Evolutionary conservation across 2,329 filamentous ascomycete genomes (phyloP), one percentile per base, ranked within the genome.

Genomic region (Leptographium flavum): DNA sequence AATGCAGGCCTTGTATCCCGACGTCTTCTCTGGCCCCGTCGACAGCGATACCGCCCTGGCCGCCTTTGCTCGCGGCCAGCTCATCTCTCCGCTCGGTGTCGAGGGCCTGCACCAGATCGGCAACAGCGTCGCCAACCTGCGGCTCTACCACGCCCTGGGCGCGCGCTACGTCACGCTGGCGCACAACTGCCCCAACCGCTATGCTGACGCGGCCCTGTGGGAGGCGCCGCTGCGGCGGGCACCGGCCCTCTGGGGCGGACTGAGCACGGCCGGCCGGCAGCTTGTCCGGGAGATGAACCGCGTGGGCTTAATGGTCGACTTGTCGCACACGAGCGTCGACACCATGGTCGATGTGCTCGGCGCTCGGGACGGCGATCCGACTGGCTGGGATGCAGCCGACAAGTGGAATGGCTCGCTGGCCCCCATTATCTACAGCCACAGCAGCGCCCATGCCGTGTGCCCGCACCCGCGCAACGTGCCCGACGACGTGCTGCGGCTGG

Each of bases 31-130:
- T 1, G 71, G 73, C 0, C 66, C 45, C 39, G 61, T 73, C 0
- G 73, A 79, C 55, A 76, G 76, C 52, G 68, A 67, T 40, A 71
- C 73, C 27, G 84, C 83, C 4, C 57, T 79, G 32, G 58, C 68
- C 2, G 76, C 77, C 23, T 84, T 84, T 59, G 39, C 25, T 7
- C 53, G 68, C 23, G 72, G 73, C 51, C 75, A 75, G 54, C 68
- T 93, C 42, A 83, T 92, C 55, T 88, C 83, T 1, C 83, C 85
- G 0, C 65, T 90, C 4, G 85, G 81, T 3, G 77, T 93, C 43
- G 87, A 94, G 64, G 90, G 90, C 4, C 73, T 95, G 8, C 90
- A 96, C 58, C 90, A 94, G 56, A 93, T 96, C 54, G 88, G 87
- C 47, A 94, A 95, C 63, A 84, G 79, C 1, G 68, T 80, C 22